Conservation (phyloP, 371 early-diverging fungal genomes). For the Mucor indicus region DNA sequence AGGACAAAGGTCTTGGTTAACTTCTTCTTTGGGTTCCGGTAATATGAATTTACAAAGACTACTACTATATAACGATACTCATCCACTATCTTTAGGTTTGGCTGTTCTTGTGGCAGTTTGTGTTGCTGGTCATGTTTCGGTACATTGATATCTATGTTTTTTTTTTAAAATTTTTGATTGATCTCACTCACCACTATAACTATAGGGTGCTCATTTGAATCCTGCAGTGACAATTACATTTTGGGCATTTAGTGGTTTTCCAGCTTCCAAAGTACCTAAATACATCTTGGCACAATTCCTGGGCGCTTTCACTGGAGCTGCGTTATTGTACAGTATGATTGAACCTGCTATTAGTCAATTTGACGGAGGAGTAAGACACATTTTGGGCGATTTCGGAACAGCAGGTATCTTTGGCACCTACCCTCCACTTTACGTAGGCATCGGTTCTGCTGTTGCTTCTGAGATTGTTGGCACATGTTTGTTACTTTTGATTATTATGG, state of each 20-base stretch:
- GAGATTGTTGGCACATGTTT: slow-evolving; percentile 82
- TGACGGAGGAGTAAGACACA: slow-evolving; percentile 58
- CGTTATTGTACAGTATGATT: slow-evolving; percentile 57
- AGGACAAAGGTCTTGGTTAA: slow-evolving; percentile 35
- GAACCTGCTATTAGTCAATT: slow-evolving; percentile 54
- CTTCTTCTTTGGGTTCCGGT: slow-evolving; percentile 37
- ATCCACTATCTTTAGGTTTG: slow-evolving; percentile 21
- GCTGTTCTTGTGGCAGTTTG: slow-evolving; percentile 51
- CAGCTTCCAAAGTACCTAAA: slow-evolving; percentile 57
- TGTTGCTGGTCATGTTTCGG: slow-evolving; percentile 74
- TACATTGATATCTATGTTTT: slow-evolving; percentile 28
- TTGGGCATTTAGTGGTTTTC: slow-evolving; percentile 68
- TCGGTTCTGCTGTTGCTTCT: slow-evolving; percentile 63
- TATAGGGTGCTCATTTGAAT: slow-evolving; percentile 76
- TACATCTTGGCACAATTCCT: slow-evolving; percentile 64
- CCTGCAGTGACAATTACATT: slow-evolving; percentile 75
- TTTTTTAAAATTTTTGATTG: neutral
- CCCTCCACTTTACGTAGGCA: slow-evolving; percentile 50
- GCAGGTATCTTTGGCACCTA: slow-evolving; percentile 80
- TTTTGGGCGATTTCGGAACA: slow-evolving; percentile 52
- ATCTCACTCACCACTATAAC: neutral
- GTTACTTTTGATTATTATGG: slow-evolving; percentile 66
- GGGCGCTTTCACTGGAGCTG: slow-evolving; percentile 75
- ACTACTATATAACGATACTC: neutral
- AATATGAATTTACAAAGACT: neutral